Evolutionary conservation across 1,284 basidiomycete genomes (phyloP).

Genomic region (Ceratobasidium sp.): DNA sequence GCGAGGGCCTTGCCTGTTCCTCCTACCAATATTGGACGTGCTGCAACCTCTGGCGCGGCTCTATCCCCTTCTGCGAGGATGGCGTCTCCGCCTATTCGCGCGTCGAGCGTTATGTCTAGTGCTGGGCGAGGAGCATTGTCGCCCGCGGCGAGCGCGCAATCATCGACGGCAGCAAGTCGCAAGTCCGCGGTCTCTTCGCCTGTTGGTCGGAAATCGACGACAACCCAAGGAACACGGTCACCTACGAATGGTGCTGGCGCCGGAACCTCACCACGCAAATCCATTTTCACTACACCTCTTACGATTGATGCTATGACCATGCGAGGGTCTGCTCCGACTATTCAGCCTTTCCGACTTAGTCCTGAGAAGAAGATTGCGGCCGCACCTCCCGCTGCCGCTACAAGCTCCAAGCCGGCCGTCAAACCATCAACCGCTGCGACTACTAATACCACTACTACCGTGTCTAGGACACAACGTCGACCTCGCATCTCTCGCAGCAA

Average conservation of each 20-base stretch:
- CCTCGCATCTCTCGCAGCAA: conserved; percentile 80
- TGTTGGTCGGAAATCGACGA: conserved; percentile 8
- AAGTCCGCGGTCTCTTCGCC: background rate
- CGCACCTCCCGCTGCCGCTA: background rate
- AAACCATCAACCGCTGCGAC: background rate
- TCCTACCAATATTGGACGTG: conserved; percentile 22
- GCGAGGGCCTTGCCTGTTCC: conserved; percentile 14
- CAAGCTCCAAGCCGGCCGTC: background rate
- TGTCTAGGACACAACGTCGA: conserved; percentile 60
- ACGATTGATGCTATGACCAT: conserved; percentile 38
- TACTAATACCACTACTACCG: background rate
- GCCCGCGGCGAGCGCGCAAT: background rate
- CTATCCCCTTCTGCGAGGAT: conserved; percentile 6
- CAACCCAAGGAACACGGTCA: background rate
- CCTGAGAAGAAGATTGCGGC: background rate
- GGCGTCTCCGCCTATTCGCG: conserved; percentile 24
- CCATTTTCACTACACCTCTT: conserved; percentile 20
- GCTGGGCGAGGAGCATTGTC: conserved; percentile 7
- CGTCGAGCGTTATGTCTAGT: conserved; percentile 9
- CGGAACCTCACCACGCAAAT: background rate
- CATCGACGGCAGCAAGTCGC: background rate
- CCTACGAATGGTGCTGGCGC: background rate
- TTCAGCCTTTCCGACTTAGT: conserved; percentile 36
- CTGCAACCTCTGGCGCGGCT: conserved; percentile 16
- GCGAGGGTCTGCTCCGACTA: conserved; percentile 34